Evolutionary conservation across 345 rosid genomes (phyloP).

Genomic region (Ceriops tagal): DNA sequence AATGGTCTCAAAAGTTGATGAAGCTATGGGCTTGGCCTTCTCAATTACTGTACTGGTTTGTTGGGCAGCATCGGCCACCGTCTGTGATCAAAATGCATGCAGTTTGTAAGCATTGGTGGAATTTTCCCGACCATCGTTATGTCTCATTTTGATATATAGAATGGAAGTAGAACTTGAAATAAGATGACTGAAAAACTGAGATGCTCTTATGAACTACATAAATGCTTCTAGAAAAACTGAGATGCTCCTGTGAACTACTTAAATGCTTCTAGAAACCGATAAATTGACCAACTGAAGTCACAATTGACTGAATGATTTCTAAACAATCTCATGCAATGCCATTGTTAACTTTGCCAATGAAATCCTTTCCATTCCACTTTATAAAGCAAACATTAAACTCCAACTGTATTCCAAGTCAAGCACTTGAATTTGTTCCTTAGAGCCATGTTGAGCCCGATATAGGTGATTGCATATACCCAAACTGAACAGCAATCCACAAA

Average conservation of each 20-base stretch:
- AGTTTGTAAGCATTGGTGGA: not conserved
- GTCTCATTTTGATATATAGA: too few species aligned
- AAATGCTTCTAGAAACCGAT: not conserved
- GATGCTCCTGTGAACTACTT: not conserved
- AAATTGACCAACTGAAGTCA: not conserved
- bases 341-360: not conserved
- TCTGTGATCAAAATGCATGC: constrained; percentile 40
- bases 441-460: too few species aligned
- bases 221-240: not conserved
- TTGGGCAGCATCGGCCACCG: constrained; percentile 69
- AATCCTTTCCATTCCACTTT: too few species aligned
- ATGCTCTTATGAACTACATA: not conserved
- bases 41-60: constrained; percentile 61
- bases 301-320: not conserved
- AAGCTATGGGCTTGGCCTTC: constrained; percentile 77
- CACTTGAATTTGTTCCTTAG: not conserved
- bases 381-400: too few species aligned
- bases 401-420: not conserved
- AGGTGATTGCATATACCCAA: too few species aligned
- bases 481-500: too few species aligned
- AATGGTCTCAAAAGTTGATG: constrained; percentile 69
- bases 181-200: not conserved
- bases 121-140: not conserved
- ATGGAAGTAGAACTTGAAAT: not conserved
- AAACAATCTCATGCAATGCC: not conserved